These are phyloP conservation scores for Stentor roeselii DNA, from an alignment of 73 alveolate genomes.

Conservation along the genomic window DNA sequence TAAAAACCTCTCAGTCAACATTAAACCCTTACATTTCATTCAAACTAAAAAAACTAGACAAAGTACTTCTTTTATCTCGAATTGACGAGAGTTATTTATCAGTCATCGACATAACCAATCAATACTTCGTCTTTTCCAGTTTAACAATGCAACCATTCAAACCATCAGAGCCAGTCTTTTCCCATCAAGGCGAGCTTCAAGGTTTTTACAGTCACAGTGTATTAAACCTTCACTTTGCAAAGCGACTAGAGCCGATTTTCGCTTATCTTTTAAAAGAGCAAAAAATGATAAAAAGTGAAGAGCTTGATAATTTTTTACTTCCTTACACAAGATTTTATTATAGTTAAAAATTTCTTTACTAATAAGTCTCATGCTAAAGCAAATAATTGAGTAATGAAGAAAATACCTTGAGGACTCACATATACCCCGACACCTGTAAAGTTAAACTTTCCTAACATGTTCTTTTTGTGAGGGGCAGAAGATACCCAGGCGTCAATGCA, in stretches of 20 bases:
- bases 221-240: background rate
- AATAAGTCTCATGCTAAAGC: constrained; percentile 19
- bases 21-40: background rate
- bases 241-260: background rate
- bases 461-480: constrained; percentile 97
- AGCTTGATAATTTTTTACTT: too few species aligned
- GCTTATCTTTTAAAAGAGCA: background rate
- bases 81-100: too few species aligned
- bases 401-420: constrained; percentile 30
- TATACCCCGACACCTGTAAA: constrained; percentile 48
- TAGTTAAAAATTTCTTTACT: too few species aligned
- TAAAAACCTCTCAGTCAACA: too few species aligned
- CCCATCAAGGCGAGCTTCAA: background rate
- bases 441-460: constrained; percentile 63
- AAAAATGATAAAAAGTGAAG: background rate
- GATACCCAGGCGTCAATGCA: constrained; percentile 98
- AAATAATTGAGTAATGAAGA: constrained; percentile 46
- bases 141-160: background rate
- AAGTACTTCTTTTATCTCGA: background rate
- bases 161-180: background rate
- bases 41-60: background rate
- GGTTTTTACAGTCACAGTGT: background rate
- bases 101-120: background rate
- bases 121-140: background rate
- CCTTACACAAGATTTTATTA: background rate